Base-by-base conservation (phyloP, 2,329 filamentous ascomycete genomes). In the Aspergillus phoenicis region DNA sequence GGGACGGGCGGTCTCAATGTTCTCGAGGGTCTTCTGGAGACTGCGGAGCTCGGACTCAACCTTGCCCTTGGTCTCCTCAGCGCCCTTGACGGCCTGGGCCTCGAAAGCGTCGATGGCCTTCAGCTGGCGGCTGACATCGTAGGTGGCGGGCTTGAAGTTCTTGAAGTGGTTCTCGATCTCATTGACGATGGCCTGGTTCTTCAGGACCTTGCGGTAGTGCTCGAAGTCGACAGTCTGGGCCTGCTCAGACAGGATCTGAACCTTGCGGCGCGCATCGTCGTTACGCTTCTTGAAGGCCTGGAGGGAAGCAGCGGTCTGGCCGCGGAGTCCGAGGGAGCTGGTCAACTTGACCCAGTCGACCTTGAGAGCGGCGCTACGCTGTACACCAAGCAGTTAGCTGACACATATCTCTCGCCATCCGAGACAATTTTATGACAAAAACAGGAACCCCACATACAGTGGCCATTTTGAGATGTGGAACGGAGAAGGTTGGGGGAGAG, bases 211-310 rank as follows among this genome's bases (percentile, higher is more conserved):
- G 81, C 93, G 93, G 91, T 98, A 99, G 81, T 94, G 87, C 70
- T 87, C 81, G 83, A 99, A 98, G 86, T 99, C 93, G 82, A 99
- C 87, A 62, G 87, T 87, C 75, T 92, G 91, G 68, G 94, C 84
- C 78, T 90, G 89, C 82, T 97, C 92, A 66, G 87, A 88, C 62
- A 99, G 91, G 65, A 87, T 74, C 80, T 90, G 88, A 64, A 99
- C 86, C 83, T 94, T 94, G 84, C 95, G 94, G 82, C 94, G 93
- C 77, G 92, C 94, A 79, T 97, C 93, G 79, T 99, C 95, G 86
- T 98, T 97, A 84, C 95, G 93, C 89, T 97, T 95, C 88, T 99
- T 99, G 90, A 99, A 99, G 69, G 91, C 87, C 80, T 94, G 90
- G 65, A 99, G 92, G 65, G 94, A 90, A 74, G 89, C 83, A 71